These are phyloP conservation scores for Wickerhamomyces mucosus DNA, from an alignment of 805 yeast species.

Conservation along the genomic window DNA sequence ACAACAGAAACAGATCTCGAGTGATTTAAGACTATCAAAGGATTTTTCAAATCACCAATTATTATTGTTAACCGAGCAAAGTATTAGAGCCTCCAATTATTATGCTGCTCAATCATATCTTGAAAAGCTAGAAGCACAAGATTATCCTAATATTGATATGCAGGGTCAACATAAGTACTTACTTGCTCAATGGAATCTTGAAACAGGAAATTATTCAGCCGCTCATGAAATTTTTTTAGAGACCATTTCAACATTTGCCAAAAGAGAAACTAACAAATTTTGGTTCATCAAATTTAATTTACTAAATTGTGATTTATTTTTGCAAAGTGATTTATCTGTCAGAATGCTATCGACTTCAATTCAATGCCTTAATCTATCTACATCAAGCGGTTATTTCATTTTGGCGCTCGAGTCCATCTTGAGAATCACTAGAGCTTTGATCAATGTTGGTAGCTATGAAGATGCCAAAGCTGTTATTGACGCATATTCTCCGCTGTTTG, in stretches of 20 bases:
- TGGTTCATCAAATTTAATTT: conserved; percentile 39
- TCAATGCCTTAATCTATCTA: conserved; percentile 40
- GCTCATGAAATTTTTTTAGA: conserved; percentile 17
- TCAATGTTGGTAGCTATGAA: conserved; percentile 28
- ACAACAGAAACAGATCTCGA: conserved; percentile 11
- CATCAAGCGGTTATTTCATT: conserved; percentile 34
- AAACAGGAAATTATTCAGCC: conserved; percentile 13
- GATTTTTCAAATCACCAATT: conserved; percentile 31
- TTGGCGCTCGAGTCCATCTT: conserved; percentile 38
- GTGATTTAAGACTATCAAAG: conserved; percentile 24
- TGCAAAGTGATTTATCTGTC: conserved; percentile 33
- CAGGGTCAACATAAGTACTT: conserved; percentile 21
- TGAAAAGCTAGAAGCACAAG: conserved; percentile 15
- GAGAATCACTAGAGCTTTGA: conserved; percentile 35
- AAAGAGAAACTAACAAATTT: conserved; percentile 23
- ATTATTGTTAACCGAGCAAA: conserved; percentile 27
- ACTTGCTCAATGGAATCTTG: conserved; percentile 14
- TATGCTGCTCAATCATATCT: conserved; percentile 17
- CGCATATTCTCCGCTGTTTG: conserved; percentile 34
- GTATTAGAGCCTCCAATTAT: conserved; percentile 19
- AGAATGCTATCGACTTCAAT: conserved; percentile 41
- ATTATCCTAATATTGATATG: conserved; percentile 18
- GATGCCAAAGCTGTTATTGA: conserved; percentile 36
- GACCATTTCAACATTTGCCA: conserved; percentile 8
- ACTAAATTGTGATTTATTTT: conserved; percentile 35